These are phyloP conservation scores for Termitomyces sp. DNA, from an alignment of 768 basidiomycete genomes.

Conservation along the genomic window DNA sequence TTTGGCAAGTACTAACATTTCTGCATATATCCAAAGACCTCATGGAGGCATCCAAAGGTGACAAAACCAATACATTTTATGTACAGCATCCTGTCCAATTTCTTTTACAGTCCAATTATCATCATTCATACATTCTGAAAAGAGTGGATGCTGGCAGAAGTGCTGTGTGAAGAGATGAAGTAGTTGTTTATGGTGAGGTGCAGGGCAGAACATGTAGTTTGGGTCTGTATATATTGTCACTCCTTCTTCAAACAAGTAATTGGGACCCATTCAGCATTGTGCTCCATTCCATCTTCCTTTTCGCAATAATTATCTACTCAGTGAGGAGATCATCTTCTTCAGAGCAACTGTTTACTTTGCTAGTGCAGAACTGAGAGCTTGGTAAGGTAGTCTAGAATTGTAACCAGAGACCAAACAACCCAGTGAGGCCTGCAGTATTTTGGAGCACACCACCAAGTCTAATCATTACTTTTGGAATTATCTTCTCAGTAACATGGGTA, in stretches of 20 bases:
- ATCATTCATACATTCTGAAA: background rate
- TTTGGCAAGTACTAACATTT: conserved; percentile 1
- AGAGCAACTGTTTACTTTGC: too few relatives aligned
- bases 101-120: too few relatives aligned
- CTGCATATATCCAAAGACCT: background rate
- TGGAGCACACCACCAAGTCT: background rate
- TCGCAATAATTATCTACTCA: too few relatives aligned
- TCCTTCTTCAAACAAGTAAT: background rate
- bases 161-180: background rate
- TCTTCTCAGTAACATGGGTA: background rate
- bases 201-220: background rate
- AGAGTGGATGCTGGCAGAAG: background rate
- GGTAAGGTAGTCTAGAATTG: too few relatives aligned
- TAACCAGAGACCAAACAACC: too few relatives aligned
- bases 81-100: too few relatives aligned
- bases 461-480: background rate
- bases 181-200: background rate
- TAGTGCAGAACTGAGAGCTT: too few relatives aligned
- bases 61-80: background rate
- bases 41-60: background rate
- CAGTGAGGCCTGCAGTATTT: background rate
- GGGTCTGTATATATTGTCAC: background rate
- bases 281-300: too few relatives aligned
- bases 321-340: too few relatives aligned
- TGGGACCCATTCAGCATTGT: too few relatives aligned